Conservation (phyloP, 768 basidiomycete genomes). For the Kwoniella bestiolae region DNA sequence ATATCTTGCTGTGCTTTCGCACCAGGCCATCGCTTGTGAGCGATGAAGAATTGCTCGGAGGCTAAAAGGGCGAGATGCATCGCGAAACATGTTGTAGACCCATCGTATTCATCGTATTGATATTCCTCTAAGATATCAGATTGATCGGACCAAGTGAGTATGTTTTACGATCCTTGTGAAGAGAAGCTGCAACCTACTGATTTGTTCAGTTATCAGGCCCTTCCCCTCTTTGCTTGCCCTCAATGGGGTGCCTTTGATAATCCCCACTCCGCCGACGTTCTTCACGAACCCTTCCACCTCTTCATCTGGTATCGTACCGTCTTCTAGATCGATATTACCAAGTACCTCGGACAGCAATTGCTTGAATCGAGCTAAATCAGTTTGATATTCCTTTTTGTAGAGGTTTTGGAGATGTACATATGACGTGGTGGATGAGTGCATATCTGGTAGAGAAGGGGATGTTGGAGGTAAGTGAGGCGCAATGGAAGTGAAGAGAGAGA, state of each 20-base stretch:
- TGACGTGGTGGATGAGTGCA: conserved; percentile 83
- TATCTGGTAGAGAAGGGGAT: conserved; percentile 87
- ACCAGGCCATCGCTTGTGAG: conserved; percentile 55
- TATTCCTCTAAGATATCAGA: neutral
- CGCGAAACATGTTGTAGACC: conserved; percentile 34
- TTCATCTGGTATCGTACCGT: conserved; percentile 46
- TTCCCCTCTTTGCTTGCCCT: conserved; percentile 40
- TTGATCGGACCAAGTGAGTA: neutral
- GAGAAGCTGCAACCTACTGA: conserved; percentile 48
- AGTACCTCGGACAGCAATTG: conserved; percentile 41
- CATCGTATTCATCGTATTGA: conserved; percentile 8
- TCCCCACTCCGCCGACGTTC: conserved; percentile 56
- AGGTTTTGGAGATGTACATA: conserved; percentile 85
- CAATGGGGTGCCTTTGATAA: conserved; percentile 56
- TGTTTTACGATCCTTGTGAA: neutral
- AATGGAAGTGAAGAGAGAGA: conserved; percentile 66
- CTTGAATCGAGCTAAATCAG: conserved; percentile 51
- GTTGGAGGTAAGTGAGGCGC: conserved; percentile 72
- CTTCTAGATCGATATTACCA: conserved; percentile 41
- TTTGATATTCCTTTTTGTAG: conserved; percentile 72
- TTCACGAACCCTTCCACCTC: conserved; percentile 59
- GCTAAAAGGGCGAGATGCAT: conserved; percentile 57
- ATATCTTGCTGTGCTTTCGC: conserved; percentile 22
- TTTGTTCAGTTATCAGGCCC: conserved; percentile 38
- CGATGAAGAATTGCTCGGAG: conserved; percentile 49